Base-by-base conservation (phyloP, 1,284 basidiomycete genomes). In the Cryptococcus sp. region DNA sequence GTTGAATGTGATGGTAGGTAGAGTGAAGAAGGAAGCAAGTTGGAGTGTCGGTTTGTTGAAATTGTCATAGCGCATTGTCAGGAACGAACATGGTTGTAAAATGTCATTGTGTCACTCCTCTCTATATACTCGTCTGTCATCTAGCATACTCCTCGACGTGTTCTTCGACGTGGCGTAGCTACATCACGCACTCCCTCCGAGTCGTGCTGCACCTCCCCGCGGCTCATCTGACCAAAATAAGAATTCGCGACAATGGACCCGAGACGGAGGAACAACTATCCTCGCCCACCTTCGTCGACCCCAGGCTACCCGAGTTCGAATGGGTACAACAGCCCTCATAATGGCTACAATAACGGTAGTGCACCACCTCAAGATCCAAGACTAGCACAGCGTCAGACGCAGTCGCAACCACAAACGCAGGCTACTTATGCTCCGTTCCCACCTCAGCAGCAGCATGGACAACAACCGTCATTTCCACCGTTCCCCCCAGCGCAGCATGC, bases 221-320 rank as follows among this genome's bases (percentile, higher is more conserved):
- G 17, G 39, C 22, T 4, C 20, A 16, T 25, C 3, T 35, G 40
- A 4, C 23, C 23, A 17, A 30, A 16, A 15, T 27, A 3, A 42
- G 17, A 23, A 25, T 27, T 19, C 41, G 17, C 6, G 60, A 60
- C 39, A 8, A 67, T 67, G 65, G 65, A 67, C 43, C 65, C 65
- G 20, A 51, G 65, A 35, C 52, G 65, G 22, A 57, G 62, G 8
- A 62, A 57, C 50, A 59, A 61, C 40, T 46, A 55, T 46, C 41
- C 50, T 50, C 60, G 52, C 16, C 54, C 47, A 38, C 27, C 50
- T 17, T 51, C 45, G 22, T 30, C 48, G 5, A 27, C 54, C 7
- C 54, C 61, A 27, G 38, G 23, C 19, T 55, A 54, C 35, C 47
- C 54, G 13, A 42, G 42, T 19, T 57, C 57, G 20, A 17, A 25